These are phyloP conservation scores for Circinella minor DNA, from an alignment of 371 early-diverging fungal species.

Conservation along the genomic window DNA sequence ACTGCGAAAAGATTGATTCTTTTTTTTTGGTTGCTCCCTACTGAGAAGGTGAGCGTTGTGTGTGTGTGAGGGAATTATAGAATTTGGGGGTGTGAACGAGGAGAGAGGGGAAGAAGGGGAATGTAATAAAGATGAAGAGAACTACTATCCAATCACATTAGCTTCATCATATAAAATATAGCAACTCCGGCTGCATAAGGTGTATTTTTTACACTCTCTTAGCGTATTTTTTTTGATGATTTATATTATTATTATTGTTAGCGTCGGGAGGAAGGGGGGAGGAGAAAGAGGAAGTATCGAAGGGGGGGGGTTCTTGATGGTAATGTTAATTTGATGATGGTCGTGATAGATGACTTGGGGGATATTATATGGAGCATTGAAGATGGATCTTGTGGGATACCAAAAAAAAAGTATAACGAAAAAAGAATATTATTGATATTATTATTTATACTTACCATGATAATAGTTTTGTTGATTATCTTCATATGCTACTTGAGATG, in stretches of 20 bases:
- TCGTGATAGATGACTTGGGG: no score
- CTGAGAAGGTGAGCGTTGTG: no score
- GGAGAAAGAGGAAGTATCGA: background rate
- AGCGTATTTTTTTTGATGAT: no score
- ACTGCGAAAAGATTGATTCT: no score
- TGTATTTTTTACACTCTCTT: background rate
- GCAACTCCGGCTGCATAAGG: slow-evolving; percentile 18
- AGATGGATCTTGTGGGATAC: background rate
- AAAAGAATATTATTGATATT: background rate
- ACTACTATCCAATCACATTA: slow-evolving; percentile 4
- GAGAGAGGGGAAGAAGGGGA: no score
- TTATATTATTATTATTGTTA: background rate
- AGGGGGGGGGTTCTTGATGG: no score
- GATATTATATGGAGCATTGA: no score
- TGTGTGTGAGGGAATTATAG: no score
- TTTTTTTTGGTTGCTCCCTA: no score
- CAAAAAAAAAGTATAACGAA: slow-evolving; percentile 4
- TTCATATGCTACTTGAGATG: slow-evolving; percentile 27
- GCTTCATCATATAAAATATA: slow-evolving; percentile 11
- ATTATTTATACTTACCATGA: background rate
- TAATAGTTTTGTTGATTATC: slow-evolving; percentile 22
- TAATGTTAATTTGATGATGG: no score
- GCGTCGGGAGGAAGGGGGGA: background rate
- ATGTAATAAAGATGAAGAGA: no score
- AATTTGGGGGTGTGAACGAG: no score